Conservation (phyloP, 2,329 filamentous ascomycete genomes). For the Colletotrichum eremochloae region DNA sequence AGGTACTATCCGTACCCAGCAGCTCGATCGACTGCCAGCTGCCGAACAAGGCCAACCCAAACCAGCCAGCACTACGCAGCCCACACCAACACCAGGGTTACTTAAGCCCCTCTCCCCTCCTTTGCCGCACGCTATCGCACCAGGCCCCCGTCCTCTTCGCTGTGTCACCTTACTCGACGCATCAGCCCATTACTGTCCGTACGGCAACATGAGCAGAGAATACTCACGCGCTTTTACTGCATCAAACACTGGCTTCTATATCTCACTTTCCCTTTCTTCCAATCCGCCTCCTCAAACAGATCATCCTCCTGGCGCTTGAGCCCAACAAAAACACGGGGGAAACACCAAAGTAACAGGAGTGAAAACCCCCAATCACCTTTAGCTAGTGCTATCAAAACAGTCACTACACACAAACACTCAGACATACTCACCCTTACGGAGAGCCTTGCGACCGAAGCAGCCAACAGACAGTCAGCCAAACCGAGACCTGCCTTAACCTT, state of each 20-base stretch:
- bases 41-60: slow-evolving; percentile 23
- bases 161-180: slow-evolving; percentile 29
- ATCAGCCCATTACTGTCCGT: slow-evolving; percentile 32
- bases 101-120: slow-evolving; percentile 41
- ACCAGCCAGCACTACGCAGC: neutral
- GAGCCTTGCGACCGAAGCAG: slow-evolving; percentile 12
- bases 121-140: slow-evolving; percentile 9
- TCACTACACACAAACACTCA: neutral
- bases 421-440: neutral
- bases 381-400: slow-evolving; percentile 15
- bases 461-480: slow-evolving; percentile 1
- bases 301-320: slow-evolving; percentile 36
- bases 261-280: slow-evolving; percentile 34
- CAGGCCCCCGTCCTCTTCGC: slow-evolving; percentile 17
- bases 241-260: slow-evolving; percentile 32
- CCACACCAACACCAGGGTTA: slow-evolving; percentile 33
- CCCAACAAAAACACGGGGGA: neutral
- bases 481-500: slow-evolving; percentile 5
- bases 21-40: neutral
- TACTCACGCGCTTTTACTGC: slow-evolving; percentile 29
- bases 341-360: neutral
- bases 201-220: slow-evolving; percentile 43
- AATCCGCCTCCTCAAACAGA: slow-evolving; percentile 29
- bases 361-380: slow-evolving; percentile 8
- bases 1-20: neutral